Percentiles rank a stretch among this genome's conserved stretches.
Conservation (phyloP, 2,329 filamentous ascomycete genomes). For the Penicillium brevicompactum region DNA sequence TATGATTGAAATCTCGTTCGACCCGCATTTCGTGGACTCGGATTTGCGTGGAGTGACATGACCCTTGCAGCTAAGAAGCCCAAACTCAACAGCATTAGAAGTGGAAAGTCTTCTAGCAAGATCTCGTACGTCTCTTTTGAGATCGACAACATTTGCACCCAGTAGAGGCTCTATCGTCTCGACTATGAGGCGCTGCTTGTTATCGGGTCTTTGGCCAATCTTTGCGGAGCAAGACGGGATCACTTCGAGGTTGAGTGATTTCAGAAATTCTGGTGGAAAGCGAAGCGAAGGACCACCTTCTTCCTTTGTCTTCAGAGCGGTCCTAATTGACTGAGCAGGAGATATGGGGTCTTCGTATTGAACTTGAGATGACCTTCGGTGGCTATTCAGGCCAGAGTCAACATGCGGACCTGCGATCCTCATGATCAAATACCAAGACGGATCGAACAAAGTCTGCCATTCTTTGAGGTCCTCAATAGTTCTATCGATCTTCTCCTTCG, state of each 20-base stretch:
- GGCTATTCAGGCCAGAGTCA: background rate
- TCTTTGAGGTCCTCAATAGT: background rate
- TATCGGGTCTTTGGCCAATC: background rate
- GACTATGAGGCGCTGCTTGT: background rate
- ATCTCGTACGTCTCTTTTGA: background rate
- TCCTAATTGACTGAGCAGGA: background rate
- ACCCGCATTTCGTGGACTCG: background rate
- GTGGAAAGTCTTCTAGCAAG: background rate
- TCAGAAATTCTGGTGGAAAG: background rate
- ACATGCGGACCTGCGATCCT: background rate
- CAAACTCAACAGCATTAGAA: background rate
- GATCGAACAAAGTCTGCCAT: constrained; percentile 1
- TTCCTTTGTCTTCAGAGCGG: background rate
- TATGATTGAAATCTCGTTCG: background rate
- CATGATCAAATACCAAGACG: constrained; percentile 2
- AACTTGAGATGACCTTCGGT: background rate
- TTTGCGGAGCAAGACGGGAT: background rate
- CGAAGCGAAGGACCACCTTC: background rate
- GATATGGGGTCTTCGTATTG: background rate
- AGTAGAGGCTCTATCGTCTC: background rate
- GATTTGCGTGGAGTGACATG: background rate
- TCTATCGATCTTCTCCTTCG: constrained; percentile 9
- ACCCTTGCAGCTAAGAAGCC: background rate
- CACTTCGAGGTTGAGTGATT: background rate
- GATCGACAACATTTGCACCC: background rate